A percentile compares a stretch with the other conserved stretches of the same genome.
phyloP scores from a whole-genome alignment of 2,329 filamentous ascomycete species.

The Verticillium alfalfae region DNA sequence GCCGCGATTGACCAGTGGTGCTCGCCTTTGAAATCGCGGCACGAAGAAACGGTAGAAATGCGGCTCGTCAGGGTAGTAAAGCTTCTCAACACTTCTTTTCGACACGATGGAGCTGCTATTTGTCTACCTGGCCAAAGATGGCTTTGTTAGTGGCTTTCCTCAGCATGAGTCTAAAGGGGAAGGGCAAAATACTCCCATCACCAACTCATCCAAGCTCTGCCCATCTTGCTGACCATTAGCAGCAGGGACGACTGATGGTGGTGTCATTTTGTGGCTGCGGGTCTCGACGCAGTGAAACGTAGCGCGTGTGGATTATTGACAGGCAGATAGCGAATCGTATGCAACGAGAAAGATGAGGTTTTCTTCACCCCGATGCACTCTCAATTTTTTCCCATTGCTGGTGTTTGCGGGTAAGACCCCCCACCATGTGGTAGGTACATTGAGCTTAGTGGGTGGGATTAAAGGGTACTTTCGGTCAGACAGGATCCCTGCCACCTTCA shows the following conservation, averaged over 20 bases:
- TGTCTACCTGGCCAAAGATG: slow-evolving; percentile 44
- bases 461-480: too few species aligned
- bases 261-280: not conserved
- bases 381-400: not conserved
- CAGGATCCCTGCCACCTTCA: too few species aligned
- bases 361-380: not conserved
- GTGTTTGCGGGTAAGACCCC: not conserved
- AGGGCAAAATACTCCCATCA: slow-evolving; percentile 45
- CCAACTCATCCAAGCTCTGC: slow-evolving; percentile 38
- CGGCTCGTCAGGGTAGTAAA: slow-evolving; percentile 72
- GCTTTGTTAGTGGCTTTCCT: not conserved
- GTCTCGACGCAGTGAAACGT: not conserved
- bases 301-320: not conserved
- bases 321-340: not conserved
- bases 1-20: slow-evolving; percentile 85
- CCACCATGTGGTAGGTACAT: not conserved
- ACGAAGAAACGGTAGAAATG: slow-evolving; percentile 89
- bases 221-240: slow-evolving; percentile 4
- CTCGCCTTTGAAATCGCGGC: slow-evolving; percentile 71
- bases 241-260: not conserved
- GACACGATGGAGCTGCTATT: slow-evolving; percentile 91
- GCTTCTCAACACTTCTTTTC: slow-evolving; percentile 81
- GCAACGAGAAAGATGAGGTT: not conserved
- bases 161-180: not conserved
- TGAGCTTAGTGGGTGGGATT: too few species aligned